Evolutionary conservation across 202 grass and related monocot genomes (phyloP).

Genomic region (Miscanthus sacchariflorus): DNA sequence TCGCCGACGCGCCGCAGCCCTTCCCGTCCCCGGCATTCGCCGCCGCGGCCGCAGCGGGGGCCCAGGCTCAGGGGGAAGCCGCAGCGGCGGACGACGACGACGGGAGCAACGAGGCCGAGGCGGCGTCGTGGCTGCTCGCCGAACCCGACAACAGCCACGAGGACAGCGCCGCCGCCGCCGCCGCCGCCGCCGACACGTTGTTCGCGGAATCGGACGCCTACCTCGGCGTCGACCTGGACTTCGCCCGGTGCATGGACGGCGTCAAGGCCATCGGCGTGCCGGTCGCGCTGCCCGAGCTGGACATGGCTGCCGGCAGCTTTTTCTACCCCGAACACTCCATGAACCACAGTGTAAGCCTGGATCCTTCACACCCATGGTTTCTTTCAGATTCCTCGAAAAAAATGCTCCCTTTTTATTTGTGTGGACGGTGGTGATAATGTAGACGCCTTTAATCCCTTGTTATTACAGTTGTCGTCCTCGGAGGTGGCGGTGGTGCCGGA

Average conservation of each 20-base stretch:
- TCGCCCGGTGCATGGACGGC: conserved; percentile 48
- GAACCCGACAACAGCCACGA: conserved; percentile 57
- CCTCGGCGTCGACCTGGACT: conserved; percentile 59
- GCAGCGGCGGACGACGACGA: conserved; percentile 36
- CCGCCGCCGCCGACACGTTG: conserved; percentile 28
- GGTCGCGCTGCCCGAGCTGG: conserved; percentile 38
- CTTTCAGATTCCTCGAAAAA: too few relatives aligned
- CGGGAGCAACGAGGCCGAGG: conserved; percentile 69
- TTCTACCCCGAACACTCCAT: conserved; percentile 51
- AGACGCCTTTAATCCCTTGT: background rate
- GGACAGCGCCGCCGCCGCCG: background rate
- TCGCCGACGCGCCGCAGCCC: conserved; percentile 39
- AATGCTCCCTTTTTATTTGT: too few relatives aligned
- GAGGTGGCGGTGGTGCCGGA: too few relatives aligned
- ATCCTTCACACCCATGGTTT: background rate
- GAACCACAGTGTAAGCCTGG: conserved; percentile 54
- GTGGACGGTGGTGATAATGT: too few relatives aligned
- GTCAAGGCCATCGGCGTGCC: conserved; percentile 63
- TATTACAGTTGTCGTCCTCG: conserved; percentile 54
- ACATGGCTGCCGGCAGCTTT: conserved; percentile 35
- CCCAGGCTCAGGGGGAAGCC: too few relatives aligned
- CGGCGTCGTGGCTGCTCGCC: conserved; percentile 71
- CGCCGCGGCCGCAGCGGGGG: background rate
- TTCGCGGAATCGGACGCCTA: conserved; percentile 44
- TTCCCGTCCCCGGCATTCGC: background rate